Base-by-base conservation (phyloP, 768 basidiomycete genomes). In the Leccinum uliginosum region DNA sequence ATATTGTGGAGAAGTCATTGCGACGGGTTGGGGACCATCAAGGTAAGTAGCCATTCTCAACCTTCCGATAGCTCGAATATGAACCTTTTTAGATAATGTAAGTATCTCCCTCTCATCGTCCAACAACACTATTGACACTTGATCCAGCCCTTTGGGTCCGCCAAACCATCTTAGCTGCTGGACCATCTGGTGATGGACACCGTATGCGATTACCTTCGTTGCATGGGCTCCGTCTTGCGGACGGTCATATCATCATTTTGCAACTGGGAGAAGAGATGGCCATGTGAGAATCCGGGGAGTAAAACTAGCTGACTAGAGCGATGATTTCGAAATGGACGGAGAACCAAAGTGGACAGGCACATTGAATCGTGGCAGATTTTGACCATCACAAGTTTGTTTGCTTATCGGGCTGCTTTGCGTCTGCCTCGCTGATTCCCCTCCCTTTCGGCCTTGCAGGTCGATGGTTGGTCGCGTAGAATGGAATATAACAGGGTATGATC, bases 151-250 rank as follows among this genome's bases (percentile, higher is more conserved):
- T 27, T 74, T 3, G 46, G 62, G 8, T 19, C 50, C 4, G 45
- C 29, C 26, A 62, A 61, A 24, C 47, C 49, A 21, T 56, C 53
- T 56, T 52, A 8, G 59, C 64, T 44, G 53, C 62, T 19, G 64
- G 60, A 21, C 58, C 59, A 26, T 62, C 68, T 19, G 58, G 61
- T 29, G 75, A 75, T 30, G 59, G 72, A 71, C 78, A 14, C 75
- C 80, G 3, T 84, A 77, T 40, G 83, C 95, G 2, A 82, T 96
- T 50, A 90, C 89, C 0, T 86, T 87, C 29, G 82, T 98, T 34
- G 78, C 93, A 14, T 99, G 95, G 95, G 93, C 96, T 0, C 91
- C 97, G 0, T 88, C 88, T 0, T 96, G 93, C 58, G 97, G 96
- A 6, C 81, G 97, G 26, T 91, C 91, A 1, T 96, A 93, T 71